Conservation (phyloP, 441 rosid genomes). For the Croton setiger region DNA sequence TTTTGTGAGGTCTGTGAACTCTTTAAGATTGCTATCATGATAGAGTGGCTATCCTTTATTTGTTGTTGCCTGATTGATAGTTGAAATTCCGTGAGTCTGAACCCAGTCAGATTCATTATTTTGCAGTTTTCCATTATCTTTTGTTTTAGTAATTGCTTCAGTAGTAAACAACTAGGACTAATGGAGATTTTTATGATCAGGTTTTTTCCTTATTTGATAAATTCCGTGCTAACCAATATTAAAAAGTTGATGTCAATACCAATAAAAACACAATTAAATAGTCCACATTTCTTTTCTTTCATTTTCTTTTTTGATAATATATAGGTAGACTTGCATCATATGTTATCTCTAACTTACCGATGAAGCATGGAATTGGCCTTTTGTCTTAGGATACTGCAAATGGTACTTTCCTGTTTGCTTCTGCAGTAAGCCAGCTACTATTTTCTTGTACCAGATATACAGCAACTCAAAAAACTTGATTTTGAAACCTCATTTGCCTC, state of each 20-base stretch:
- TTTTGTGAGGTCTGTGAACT: background rate
- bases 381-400: background rate
- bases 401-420: background rate
- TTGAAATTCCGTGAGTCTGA: background rate
- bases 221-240: too few species aligned
- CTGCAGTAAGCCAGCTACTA: background rate
- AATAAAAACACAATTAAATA: too few species aligned
- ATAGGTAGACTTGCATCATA: too few species aligned
- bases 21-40: too few species aligned
- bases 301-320: too few species aligned
- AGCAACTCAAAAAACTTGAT: background rate
- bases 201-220: too few species aligned
- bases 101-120: background rate
- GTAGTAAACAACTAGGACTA: too few species aligned
- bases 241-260: too few species aligned
- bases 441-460: background rate
- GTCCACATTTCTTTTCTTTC: too few species aligned
- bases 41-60: background rate
- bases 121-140: background rate
- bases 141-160: background rate
- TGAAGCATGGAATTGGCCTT: background rate
- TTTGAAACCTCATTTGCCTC: background rate
- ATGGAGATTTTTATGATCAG: too few species aligned
- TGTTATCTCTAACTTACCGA: too few species aligned
- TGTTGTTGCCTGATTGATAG: background rate